Evolutionary conservation across 225 moss, liverwort and hornwort species (phyloP), one percentile per base, ranked within the genome.

Genomic region (Sphagnum contortum): DNA sequence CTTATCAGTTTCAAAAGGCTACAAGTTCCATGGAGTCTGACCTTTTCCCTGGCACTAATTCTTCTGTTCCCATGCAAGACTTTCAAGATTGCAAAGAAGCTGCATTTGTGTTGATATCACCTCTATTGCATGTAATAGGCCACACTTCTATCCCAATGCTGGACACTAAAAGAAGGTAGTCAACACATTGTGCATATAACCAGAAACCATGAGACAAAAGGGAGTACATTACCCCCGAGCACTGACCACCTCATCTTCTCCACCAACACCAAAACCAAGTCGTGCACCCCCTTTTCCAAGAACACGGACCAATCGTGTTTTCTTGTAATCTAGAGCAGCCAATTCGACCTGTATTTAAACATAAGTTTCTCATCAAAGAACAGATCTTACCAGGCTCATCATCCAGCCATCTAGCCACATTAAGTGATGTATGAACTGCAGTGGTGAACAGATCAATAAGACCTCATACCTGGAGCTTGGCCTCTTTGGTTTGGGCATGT

Each of bases 181-280:
- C 29, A 29, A 29, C 29, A 29, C 29, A 46, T 10, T 5, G 5
- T 6, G 65, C 9, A 52, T 4, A 2, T 66, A 10, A 10, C 8
- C 44, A 61, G 47, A 61, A 7, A 60, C 4, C 2, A 10, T 45
- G 46, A 47, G 45, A 61, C 45, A 61, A 61, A 10, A 10, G 10
- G 59, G 49, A 7, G 59, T 49, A 73, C 68, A 71, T 46, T 91
- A 91, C 91, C 94, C 94, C 74, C 94, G 94, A 76, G 94, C 94
- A 79, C 94, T 94, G 50, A 94, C 94, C 74, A 94, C 94, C 79
- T 94, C 74, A 50, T 86, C 84, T 72, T 82, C 90, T 61, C 87
- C 82, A 68, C 81, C 87, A 53, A 65, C 69, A 73, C 94, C 94
- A 72, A 94, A 94, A 47, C 94, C 88, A 77, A 88, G 88, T 55